Evolutionary conservation across 1,139 yeast genomes (phyloP).

Genomic region (Lodderomyces parapsilosis): DNA sequence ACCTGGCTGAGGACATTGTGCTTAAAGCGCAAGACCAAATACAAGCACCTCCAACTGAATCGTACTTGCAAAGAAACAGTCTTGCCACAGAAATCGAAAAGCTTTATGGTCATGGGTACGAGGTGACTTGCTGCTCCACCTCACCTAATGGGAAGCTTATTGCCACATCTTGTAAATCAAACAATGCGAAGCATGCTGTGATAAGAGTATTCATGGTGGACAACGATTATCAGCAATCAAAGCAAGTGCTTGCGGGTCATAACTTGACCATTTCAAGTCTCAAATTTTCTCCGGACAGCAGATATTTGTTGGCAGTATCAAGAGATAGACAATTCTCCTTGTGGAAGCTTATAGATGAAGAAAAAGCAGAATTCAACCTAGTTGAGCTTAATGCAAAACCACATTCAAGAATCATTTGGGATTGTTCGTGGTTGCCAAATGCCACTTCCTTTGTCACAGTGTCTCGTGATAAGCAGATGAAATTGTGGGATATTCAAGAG

Average conservation of each 20-base stretch:
- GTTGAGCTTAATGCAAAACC: slow-evolving; percentile 62
- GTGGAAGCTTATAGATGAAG: slow-evolving; percentile 57
- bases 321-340: slow-evolving; percentile 86
- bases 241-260: slow-evolving; percentile 56
- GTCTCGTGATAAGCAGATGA: slow-evolving; percentile 80
- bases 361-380: slow-evolving; percentile 39
- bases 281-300: slow-evolving; percentile 71
- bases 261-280: slow-evolving; percentile 82
- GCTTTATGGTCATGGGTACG: slow-evolving; percentile 96
- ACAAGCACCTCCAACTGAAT: slow-evolving; percentile 74
- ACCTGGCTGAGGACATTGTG: slow-evolving; percentile 31
- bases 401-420: slow-evolving; percentile 94
- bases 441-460: slow-evolving; percentile 64
- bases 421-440: slow-evolving; percentile 69
- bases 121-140: slow-evolving; percentile 75
- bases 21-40: slow-evolving; percentile 48
- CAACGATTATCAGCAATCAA: slow-evolving; percentile 40
- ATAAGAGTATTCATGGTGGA: slow-evolving; percentile 68
- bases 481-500: slow-evolving; percentile 57
- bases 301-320: slow-evolving; percentile 73
- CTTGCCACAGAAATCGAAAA: slow-evolving; percentile 95
- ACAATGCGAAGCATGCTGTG: slow-evolving; percentile 80
- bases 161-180: slow-evolving; percentile 92
- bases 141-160: slow-evolving; percentile 63
- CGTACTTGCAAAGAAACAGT: slow-evolving; percentile 85